Conservation (phyloP, 371 early-diverging fungal species). For the Haplosporangium sp. region DNA sequence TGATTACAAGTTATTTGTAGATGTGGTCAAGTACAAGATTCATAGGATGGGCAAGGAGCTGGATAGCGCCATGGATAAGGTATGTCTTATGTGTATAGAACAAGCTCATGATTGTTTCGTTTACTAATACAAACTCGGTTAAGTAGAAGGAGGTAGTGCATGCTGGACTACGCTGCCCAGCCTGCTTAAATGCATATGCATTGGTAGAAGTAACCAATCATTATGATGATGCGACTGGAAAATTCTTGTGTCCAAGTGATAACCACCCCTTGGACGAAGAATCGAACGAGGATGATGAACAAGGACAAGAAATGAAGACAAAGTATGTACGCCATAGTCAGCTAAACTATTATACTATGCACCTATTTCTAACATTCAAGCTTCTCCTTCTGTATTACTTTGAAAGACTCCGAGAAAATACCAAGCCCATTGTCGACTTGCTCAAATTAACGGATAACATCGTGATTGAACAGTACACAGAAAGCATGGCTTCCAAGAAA, state of each 20-base stretch:
- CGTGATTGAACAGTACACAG: conserved; percentile 61
- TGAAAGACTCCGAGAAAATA: conserved; percentile 80
- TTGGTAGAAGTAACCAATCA: conserved; percentile 33
- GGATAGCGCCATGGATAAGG: conserved; percentile 75
- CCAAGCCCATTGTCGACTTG: conserved; percentile 83
- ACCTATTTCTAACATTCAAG: not conserved
- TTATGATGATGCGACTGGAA: conserved; percentile 16
- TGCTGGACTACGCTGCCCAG: conserved; percentile 77
- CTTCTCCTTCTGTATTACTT: conserved; percentile 9
- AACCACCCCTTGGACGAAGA: conserved; percentile 29
- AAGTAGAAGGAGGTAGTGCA: conserved; percentile 72
- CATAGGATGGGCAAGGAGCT: conserved; percentile 84
- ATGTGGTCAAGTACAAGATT: conserved; percentile 93
- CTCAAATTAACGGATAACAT: conserved; percentile 86
- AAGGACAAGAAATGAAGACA: conserved; percentile 45
- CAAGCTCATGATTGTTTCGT: not conserved
- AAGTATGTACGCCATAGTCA: conserved; percentile 21
- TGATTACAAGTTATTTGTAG: conserved; percentile 93
- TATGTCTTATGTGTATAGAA: conserved; percentile 30
- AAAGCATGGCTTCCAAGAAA: conserved; percentile 37
- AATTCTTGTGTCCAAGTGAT: conserved; percentile 42
- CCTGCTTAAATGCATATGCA: conserved; percentile 65
- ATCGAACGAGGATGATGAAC: conserved; percentile 36
- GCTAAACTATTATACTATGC: not conserved
- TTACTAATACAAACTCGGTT: too few relatives aligned